Evolutionary conservation across 2,329 filamentous ascomycete species (phyloP).

Genomic region (Aureobasidium uvarum): DNA sequence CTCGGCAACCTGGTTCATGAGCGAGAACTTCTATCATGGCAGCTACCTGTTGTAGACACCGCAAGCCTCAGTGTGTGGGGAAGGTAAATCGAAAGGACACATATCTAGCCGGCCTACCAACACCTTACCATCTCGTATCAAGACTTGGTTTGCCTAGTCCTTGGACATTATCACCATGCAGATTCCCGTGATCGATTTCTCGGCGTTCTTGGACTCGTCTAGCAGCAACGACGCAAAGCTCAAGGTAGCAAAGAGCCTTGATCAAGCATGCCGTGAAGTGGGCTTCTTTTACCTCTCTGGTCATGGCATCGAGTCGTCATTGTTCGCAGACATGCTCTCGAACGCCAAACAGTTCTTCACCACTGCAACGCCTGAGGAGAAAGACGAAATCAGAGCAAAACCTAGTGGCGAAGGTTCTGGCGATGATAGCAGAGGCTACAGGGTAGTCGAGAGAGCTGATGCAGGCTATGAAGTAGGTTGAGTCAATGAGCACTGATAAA

Average conservation of each 20-base stretch:
- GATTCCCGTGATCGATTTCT: slow-evolving; percentile 15
- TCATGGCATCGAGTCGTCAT: not conserved
- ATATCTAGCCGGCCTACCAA: not conserved
- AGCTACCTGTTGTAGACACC: slow-evolving; percentile 7
- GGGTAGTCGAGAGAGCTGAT: slow-evolving; percentile 1
- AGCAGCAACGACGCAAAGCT: slow-evolving; percentile 12
- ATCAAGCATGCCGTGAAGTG: slow-evolving; percentile 13
- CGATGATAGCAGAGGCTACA: slow-evolving; percentile 15
- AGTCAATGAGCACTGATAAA: not conserved
- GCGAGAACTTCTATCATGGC: not conserved
- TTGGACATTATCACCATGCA: not conserved
- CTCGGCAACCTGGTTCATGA: too few species aligned
- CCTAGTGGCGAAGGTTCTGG: not conserved
- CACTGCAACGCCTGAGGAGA: not conserved
- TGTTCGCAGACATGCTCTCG: not conserved
- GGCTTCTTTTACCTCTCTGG: slow-evolving; percentile 24
- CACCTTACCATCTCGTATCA: not conserved
- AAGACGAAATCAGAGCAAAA: not conserved
- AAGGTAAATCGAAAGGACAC: not conserved
- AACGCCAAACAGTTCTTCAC: slow-evolving; percentile 17
- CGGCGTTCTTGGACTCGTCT: not conserved
- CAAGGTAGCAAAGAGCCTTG: slow-evolving; percentile 3
- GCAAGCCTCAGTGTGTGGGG: not conserved
- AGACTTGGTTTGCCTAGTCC: not conserved
- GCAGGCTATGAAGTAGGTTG: slow-evolving; percentile 7